A percentile compares a stretch with the other conserved stretches of the same genome.
Evolutionary conservation across 2,329 filamentous ascomycete genomes (phyloP).

Genomic region (Cytospora paraplurivora): DNA sequence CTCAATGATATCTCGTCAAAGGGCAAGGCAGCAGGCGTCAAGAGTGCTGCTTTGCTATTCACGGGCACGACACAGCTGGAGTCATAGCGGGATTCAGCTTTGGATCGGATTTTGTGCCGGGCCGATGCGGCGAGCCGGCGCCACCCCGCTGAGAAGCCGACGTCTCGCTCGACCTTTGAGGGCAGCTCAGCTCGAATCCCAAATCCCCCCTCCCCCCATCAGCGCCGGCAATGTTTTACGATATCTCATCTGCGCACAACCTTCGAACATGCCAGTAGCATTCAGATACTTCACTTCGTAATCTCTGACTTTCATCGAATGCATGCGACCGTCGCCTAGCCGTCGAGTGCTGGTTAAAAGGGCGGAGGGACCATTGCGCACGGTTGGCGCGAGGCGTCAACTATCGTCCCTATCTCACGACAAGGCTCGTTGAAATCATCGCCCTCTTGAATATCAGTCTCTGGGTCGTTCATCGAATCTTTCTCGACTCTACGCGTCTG

Average conservation of each 20-base stretch:
- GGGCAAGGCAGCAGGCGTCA: background rate
- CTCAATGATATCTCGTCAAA: background rate
- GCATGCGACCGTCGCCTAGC: constrained; percentile 4
- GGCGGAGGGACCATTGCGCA: constrained; percentile 13
- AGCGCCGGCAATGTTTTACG: background rate
- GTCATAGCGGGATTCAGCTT: background rate
- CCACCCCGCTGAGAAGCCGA: constrained; percentile 2
- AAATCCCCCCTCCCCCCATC: constrained; percentile 1
- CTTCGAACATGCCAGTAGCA: background rate
- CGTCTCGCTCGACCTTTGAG: constrained; percentile 2
- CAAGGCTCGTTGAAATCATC: background rate
- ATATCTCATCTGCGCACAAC: constrained; percentile 4
- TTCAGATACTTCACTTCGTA: background rate
- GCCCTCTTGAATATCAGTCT: background rate
- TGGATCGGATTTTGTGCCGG: constrained; percentile 13
- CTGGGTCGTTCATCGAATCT: background rate
- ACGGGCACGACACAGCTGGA: background rate
- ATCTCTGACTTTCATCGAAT: background rate
- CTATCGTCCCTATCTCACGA: background rate
- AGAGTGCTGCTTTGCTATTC: background rate
- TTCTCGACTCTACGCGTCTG: background rate
- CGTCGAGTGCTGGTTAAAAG: constrained; percentile 2
- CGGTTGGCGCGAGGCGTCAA: constrained; percentile 9
- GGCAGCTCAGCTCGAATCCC: constrained; percentile 11
- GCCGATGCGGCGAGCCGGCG: constrained; percentile 15